Evolutionary conservation across 768 basidiomycete genomes (phyloP), one percentile per base, ranked within the genome.

Genomic region (Favolaschia claudopus): DNA sequence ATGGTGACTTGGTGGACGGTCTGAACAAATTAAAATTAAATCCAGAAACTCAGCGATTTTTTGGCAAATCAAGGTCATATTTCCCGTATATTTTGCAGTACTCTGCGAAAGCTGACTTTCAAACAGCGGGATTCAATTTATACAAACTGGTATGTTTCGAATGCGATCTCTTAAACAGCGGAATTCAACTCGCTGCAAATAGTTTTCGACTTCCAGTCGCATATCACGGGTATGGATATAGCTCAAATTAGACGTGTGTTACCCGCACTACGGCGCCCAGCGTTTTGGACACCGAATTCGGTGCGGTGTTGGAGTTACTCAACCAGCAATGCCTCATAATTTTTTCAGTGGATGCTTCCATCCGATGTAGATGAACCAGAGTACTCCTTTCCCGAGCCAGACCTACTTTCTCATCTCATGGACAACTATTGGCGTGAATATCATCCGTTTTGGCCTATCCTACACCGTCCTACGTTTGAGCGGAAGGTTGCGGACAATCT

Each of bases 391-490:
- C 88, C 88, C 0, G 78, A 82, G 1, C 63, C 72, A 1, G 86
- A 87, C 42, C 77, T 95, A 14, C 76, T 85, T 12, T 47, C 65
- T 0, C 52, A 62, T 1, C 80, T 96, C 14, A 75, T 92, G 47
- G 79, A 88, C 43, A 69, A 80, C 15, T 94, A 89, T 65, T 96
- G 59, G 37, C 17, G 28, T 19, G 47, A 83, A 34, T 60, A 82
- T 56, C 89, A 93, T 62, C 56, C 67, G 2, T 78, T 82, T 46
- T 69, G 81, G 3, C 92, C 93, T 0, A 75, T 95, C 5, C 73
- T 96, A 4, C 93, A 95, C 67, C 82, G 86, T 0, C 86, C 86
- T 0, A 85, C 85, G 15, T 94, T 95, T 58, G 80, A 88, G 38
- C 70, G 71, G 33, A 76, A 80, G 19, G 70, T 89, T 33, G 67